Conservation (phyloP, 2,329 filamentous ascomycete species). For the Trichoderma polysporum region DNA sequence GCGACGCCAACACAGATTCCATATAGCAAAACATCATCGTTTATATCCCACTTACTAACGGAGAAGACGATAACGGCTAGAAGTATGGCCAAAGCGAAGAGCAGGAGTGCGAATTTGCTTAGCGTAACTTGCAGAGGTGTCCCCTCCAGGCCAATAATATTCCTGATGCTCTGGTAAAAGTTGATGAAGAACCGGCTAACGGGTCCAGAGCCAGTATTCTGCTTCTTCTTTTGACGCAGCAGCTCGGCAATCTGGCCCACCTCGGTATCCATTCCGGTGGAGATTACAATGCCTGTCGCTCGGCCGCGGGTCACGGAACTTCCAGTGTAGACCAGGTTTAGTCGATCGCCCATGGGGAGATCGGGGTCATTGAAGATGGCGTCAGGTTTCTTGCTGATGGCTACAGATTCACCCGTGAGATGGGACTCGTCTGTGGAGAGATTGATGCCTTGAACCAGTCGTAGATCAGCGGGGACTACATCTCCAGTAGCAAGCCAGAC, state of each 20-base stretch:
- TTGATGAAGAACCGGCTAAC: conserved; percentile 46
- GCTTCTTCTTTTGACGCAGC: conserved; percentile 57
- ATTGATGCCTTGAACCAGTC: conserved; percentile 66
- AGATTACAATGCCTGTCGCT: conserved; percentile 65
- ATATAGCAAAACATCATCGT: conserved; percentile 59
- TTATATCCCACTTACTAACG: conserved; percentile 53
- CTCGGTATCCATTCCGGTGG: conserved; percentile 72
- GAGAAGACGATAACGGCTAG: conserved; percentile 63
- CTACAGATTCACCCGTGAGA: conserved; percentile 70
- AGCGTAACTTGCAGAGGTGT: conserved; percentile 84
- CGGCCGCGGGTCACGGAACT: conserved; percentile 71
- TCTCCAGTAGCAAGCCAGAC: conserved; percentile 63
- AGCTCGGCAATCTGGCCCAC: conserved; percentile 74
- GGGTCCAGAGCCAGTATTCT: conserved; percentile 41
- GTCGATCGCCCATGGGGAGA: conserved; percentile 65
- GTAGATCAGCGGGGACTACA: conserved; percentile 68
- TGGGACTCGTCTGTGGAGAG: conserved; percentile 74
- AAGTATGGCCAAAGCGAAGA: conserved; percentile 70
- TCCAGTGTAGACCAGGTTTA: conserved; percentile 70
- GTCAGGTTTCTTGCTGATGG: conserved; percentile 65
- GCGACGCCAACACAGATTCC: conserved; percentile 62
- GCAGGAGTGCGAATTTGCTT: conserved; percentile 77
- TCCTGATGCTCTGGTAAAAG: conserved; percentile 45
- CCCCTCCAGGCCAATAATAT: conserved; percentile 66
- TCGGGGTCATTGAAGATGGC: conserved; percentile 52